Evolutionary conservation across 208 protist genomes (phyloP).

Genomic region (Balamuthia mandrillaris): DNA sequence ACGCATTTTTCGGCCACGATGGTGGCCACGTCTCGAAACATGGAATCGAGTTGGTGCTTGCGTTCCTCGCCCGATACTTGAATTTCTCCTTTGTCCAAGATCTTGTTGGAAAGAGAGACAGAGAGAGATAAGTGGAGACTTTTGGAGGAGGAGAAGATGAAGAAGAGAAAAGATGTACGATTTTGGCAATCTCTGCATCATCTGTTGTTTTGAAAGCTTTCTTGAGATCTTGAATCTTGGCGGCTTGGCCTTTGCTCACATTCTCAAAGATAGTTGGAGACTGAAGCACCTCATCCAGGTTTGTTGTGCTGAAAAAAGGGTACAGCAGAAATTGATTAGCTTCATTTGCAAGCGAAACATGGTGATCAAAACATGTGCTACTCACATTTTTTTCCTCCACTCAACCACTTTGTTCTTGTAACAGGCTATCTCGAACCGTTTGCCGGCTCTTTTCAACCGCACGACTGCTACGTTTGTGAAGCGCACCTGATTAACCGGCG

Average conservation of each 20-base stretch:
- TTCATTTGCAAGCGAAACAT: no score
- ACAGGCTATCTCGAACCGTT: slow-evolving; percentile 84
- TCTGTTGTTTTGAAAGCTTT: slow-evolving; percentile 72
- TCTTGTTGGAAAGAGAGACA: slow-evolving; percentile 55
- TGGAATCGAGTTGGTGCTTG: slow-evolving; percentile 83
- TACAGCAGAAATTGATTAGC: no score
- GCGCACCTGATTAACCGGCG: slow-evolving; percentile 78
- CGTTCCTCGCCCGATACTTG: slow-evolving; percentile 95
- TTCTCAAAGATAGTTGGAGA: slow-evolving; percentile 78
- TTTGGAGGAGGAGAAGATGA: not conserved
- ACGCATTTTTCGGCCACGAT: slow-evolving; percentile 93
- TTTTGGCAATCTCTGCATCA: slow-evolving; percentile 38
- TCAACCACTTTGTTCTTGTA: slow-evolving; percentile 83
- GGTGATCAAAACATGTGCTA: no score
- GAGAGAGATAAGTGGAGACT: not conserved
- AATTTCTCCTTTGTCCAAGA: slow-evolving; percentile 92
- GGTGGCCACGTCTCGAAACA: slow-evolving; percentile 91
- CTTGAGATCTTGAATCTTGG: slow-evolving; percentile 77
- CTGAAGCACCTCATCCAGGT: slow-evolving; percentile 86
- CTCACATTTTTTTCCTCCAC: slow-evolving; percentile 75
- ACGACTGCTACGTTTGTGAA: slow-evolving; percentile 86
- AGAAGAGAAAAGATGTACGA: no score
- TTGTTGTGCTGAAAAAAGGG: no score
- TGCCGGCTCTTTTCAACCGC: slow-evolving; percentile 73
- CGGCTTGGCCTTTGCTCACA: slow-evolving; percentile 79